Evolutionary conservation across 805 yeast species (phyloP).

Genomic region (Candida golubevii): DNA sequence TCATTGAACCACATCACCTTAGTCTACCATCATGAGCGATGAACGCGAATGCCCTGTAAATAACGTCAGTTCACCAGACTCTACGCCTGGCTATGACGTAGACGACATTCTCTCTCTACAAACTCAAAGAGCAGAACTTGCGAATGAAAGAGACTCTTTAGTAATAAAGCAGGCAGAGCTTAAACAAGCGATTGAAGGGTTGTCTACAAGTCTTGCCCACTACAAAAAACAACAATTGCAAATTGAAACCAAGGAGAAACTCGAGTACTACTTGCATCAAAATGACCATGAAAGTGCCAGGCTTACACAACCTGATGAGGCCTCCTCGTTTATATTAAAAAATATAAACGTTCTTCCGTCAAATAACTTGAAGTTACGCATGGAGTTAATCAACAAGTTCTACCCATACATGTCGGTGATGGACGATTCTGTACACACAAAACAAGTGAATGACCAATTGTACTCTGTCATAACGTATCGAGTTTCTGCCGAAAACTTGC

Average conservation of each 20-base stretch:
- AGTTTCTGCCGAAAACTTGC: slow-evolving; percentile 5
- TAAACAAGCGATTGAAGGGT: slow-evolving; percentile 8
- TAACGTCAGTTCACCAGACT: slow-evolving; percentile 2
- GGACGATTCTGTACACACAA: neutral
- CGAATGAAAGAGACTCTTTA: slow-evolving; percentile 10
- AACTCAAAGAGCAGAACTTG: slow-evolving; percentile 10
- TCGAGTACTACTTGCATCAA: slow-evolving; percentile 16
- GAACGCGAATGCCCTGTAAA: neutral
- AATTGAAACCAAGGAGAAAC: slow-evolving; percentile 12
- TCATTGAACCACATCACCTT: too few relatives aligned
- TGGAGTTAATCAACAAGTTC: slow-evolving; percentile 23
- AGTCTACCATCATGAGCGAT: slow-evolving; percentile 1
- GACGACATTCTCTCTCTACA: slow-evolving; percentile 14
- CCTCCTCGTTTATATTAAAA: slow-evolving; percentile 16
- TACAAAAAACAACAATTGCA: slow-evolving; percentile 14
- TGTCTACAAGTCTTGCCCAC: slow-evolving; percentile 6
- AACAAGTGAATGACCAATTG: slow-evolving; percentile 1
- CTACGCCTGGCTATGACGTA: slow-evolving; percentile 2
- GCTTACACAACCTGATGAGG: slow-evolving; percentile 11
- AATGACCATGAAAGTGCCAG: slow-evolving; percentile 12
- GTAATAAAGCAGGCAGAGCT: slow-evolving; percentile 7
- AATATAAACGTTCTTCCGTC: slow-evolving; percentile 35
- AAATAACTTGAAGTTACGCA: slow-evolving; percentile 27
- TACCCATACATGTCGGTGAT: slow-evolving; percentile 22
- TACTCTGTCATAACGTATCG: slow-evolving; percentile 3